Conservation (phyloP, 2,329 filamentous ascomycete genomes). For the Aspergillus pseudoviridinutans region DNA sequence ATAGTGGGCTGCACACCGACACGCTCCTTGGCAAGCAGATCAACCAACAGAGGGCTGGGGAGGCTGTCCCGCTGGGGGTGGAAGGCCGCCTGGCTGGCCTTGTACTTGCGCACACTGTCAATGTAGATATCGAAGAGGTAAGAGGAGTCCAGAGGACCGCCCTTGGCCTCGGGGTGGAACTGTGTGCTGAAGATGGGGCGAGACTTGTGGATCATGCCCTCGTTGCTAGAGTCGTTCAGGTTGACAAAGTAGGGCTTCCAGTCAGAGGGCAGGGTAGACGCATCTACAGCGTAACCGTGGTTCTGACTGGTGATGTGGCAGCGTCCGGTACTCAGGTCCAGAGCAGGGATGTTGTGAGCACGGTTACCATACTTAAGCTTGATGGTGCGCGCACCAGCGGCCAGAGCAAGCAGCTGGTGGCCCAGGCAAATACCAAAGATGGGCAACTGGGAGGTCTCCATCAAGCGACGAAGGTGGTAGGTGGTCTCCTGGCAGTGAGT, state of each 20-base stretch:
- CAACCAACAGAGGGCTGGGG: slow-evolving; percentile 81
- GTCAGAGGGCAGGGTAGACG: slow-evolving; percentile 72
- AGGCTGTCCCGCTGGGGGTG: slow-evolving; percentile 74
- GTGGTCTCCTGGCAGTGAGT: slow-evolving; percentile 94
- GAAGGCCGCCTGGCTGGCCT: slow-evolving; percentile 71
- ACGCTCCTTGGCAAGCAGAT: slow-evolving; percentile 88
- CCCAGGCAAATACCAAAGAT: slow-evolving; percentile 98
- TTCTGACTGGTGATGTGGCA: slow-evolving; percentile 99
- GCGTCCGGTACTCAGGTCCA: slow-evolving; percentile 90
- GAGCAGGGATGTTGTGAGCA: slow-evolving; percentile 94
- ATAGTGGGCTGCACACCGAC: slow-evolving; percentile 78
- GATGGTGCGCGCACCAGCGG: slow-evolving; percentile 81
- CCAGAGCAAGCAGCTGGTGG: slow-evolving; percentile 90
- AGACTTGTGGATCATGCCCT: slow-evolving; percentile 94
- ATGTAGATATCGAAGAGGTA: slow-evolving; percentile 98
- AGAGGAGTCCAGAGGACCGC: slow-evolving; percentile 89
- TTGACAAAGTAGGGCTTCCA: slow-evolving; percentile 99
- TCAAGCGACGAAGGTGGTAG: slow-evolving; percentile 84
- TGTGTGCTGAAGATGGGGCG: slow-evolving; percentile 97
- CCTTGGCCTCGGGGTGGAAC: slow-evolving; percentile 98
- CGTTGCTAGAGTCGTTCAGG: slow-evolving; percentile 94
- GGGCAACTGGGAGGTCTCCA: slow-evolving; percentile 85
- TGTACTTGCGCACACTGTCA: slow-evolving; percentile 83
- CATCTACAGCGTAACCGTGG: slow-evolving; percentile 94
- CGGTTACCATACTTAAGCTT: slow-evolving; percentile 99